A percentile compares a stretch with the other conserved stretches of the same genome.
phyloP scores from a whole-genome alignment of 768 basidiomycete genomes.

The Phallus indusiatus region DNA sequence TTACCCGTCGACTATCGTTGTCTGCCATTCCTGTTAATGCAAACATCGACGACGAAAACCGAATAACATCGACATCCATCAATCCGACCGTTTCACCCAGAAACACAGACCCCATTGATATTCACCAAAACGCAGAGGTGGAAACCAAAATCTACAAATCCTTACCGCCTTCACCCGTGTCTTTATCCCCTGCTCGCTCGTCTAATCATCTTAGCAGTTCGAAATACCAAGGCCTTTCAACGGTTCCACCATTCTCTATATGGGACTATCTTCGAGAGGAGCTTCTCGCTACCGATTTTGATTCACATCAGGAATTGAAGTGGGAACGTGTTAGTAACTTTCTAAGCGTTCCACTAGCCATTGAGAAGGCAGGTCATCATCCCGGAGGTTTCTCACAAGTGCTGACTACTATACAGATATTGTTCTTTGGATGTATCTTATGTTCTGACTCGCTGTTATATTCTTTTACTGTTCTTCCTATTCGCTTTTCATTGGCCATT shows the following conservation, averaged over 20 bases:
- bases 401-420: conserved; percentile 45
- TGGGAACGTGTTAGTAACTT: conserved; percentile 98
- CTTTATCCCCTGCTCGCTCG: conserved; percentile 11
- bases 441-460: conserved; percentile 97
- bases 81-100: background rate
- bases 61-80: background rate
- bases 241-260: conserved; percentile 55
- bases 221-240: conserved; percentile 16
- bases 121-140: background rate
- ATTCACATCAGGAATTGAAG: conserved; percentile 87
- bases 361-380: conserved; percentile 69
- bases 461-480: conserved; percentile 94
- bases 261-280: conserved; percentile 93
- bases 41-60: background rate
- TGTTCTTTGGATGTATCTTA: conserved; percentile 84
- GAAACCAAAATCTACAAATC: conserved; percentile 46
- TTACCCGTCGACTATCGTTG: background rate
- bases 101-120: background rate
- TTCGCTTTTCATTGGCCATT: conserved; percentile 65
- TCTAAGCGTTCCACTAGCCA: conserved; percentile 79
- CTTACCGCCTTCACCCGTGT: conserved; percentile 58
- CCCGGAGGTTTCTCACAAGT: background rate
- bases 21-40: background rate
- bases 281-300: conserved; percentile 84
- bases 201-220: conserved; percentile 12